Base-by-base conservation (phyloP, 148 eudicot genomes). In the Nepenthes gracilis region DNA sequence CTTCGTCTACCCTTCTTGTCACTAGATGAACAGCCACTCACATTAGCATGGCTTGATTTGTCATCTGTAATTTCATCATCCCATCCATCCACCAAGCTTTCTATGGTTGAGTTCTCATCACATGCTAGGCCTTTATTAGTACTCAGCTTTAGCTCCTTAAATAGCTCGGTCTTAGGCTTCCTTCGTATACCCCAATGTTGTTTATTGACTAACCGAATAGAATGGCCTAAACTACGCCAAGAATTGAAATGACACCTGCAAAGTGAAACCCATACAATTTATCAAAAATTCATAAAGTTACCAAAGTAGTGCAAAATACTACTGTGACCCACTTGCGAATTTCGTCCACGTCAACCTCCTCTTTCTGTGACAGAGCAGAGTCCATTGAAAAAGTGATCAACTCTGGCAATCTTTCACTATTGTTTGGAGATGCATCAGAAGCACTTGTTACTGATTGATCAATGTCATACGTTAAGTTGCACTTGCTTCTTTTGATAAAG, bases 141-240 rank as follows among this genome's bases (percentile, higher is more conserved):
- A 64, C 78, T 67, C 13, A 92, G 77, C 81, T 88, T 92, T 57
- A 92, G 72, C 71, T 85, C 94, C 72, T 83, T 85, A 60, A 83
- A 62, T 37, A 84, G 64, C 55, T 74, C 75, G 34, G 75, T 77
- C 79, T 88, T 92, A 1, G 90, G 96, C 59, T 67, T 81, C 55
- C 57, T 80, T 50, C 96, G 85, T 23, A 77, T 71, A 57, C 97
- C 90, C 96, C 97, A 88, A 33, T 74, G 83, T 52, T 72, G 78
- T 60, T 74, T 85, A 56, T 72, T 32, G 58, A 70, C 80, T 60
- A 85, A 79, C 57, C 71, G 74, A 47, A 80, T 70, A 59, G 78
- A 75, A 58, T 74, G 69, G 47, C 96, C 84, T 75, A 75, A 67
- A 62, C 49, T 11, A 60, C 67, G 80, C 97, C 96, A 92, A 36